These are phyloP conservation scores for Paraphaeosphaeria minitans DNA, from an alignment of 2,329 filamentous ascomycete species.

Conservation along the genomic window DNA sequence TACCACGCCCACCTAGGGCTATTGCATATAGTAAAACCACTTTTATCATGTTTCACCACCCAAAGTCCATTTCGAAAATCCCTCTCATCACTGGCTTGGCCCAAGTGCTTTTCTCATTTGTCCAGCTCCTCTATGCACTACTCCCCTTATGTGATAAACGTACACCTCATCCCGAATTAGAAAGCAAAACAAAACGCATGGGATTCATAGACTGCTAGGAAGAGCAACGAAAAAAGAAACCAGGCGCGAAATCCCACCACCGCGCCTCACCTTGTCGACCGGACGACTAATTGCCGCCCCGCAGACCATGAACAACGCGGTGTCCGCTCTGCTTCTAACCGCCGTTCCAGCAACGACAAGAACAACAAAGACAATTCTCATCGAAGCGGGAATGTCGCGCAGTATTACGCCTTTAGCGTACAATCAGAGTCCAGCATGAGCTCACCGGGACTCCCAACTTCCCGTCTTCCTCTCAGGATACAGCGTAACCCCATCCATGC, in stretches of 20 bases:
- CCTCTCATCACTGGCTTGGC: not conserved
- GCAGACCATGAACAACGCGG: no score
- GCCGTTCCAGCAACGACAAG: no score
- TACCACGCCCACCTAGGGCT: slow-evolving; percentile 6
- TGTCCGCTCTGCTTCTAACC: no score
- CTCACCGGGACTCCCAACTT: not conserved
- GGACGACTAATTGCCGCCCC: not conserved
- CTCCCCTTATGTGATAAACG: no score
- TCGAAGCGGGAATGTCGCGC: not conserved
- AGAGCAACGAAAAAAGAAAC: not conserved
- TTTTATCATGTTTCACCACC: not conserved
- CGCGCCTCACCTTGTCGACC: not conserved
- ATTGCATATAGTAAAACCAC: slow-evolving; percentile 7
- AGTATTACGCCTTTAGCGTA: not conserved
- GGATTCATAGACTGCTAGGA: not conserved
- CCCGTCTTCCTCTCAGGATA: not conserved
- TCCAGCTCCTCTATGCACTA: no score
- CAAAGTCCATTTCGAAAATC: not conserved
- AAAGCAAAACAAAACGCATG: not conserved
- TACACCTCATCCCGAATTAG: not conserved
- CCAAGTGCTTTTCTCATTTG: not conserved
- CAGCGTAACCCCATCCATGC: slow-evolving; percentile 11
- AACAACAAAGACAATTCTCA: not conserved
- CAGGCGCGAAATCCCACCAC: not conserved
- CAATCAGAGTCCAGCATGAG: not conserved